phyloP scores from a whole-genome alignment of 1,139 yeast genomes.

The Suzukiozyma palmioleophila region DNA sequence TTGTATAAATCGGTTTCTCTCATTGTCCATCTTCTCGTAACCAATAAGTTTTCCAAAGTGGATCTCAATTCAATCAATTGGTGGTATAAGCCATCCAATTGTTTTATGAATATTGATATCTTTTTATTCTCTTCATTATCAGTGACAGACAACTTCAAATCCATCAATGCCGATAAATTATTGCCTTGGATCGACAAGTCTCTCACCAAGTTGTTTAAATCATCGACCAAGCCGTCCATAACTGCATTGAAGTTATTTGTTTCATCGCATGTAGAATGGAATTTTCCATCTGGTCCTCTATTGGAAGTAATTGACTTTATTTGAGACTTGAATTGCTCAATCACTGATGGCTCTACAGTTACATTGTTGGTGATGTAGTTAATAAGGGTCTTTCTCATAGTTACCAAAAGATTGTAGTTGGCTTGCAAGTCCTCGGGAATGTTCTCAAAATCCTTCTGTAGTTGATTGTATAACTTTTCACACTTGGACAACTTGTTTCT shows the following conservation, averaged over 20 bases:
- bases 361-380: constrained; percentile 25
- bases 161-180: constrained; percentile 18
- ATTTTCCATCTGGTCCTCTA: constrained; percentile 24
- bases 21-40: constrained; percentile 95
- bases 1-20: constrained; percentile 89
- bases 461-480: constrained; percentile 45
- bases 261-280: constrained; percentile 18
- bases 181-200: constrained; percentile 65
- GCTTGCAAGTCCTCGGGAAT: constrained; percentile 53
- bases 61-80: constrained; percentile 59
- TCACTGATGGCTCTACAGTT: constrained; percentile 5
- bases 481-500: constrained; percentile 59
- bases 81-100: constrained; percentile 24
- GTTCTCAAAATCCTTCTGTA: constrained; percentile 50
- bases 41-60: constrained; percentile 71
- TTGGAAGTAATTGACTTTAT: constrained; percentile 21
- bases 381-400: constrained; percentile 31
- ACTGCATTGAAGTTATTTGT: constrained; percentile 34
- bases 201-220: constrained; percentile 67
- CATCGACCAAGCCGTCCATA: constrained; percentile 71
- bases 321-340: constrained; percentile 17
- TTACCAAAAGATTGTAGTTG: constrained; percentile 45
- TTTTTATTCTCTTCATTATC: constrained; percentile 12
- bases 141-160: constrained; percentile 17
- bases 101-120: constrained; percentile 2